Evolutionary conservation across 148 eudicot species (phyloP).

Genomic region (Vaccinium myrtillus): DNA sequence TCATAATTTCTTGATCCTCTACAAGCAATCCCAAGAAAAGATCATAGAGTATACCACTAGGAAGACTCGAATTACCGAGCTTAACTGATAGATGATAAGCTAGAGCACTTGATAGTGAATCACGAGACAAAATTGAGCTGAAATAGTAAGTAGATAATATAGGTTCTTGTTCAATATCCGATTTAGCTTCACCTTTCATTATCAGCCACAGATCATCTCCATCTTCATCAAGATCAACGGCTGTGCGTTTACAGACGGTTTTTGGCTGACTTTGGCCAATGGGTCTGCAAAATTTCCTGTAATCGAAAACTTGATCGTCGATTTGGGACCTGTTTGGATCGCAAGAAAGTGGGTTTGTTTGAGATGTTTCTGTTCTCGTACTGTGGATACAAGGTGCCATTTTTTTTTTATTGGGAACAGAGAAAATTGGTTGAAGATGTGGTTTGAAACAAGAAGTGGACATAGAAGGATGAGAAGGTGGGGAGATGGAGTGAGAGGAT

Average conservation of each 20-base stretch:
- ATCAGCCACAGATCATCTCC: constrained; percentile 47
- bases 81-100: constrained; percentile 55
- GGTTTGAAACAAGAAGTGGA: constrained; percentile 11
- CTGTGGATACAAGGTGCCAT: constrained; percentile 55
- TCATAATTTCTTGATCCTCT: constrained; percentile 39
- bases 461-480: not conserved
- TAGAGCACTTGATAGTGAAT: constrained; percentile 50
- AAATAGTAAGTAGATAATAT: constrained; percentile 56
- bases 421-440: constrained; percentile 1
- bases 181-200: constrained; percentile 51
- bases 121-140: constrained; percentile 49
- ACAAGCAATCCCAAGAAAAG: constrained; percentile 40
- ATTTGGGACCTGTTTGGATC: constrained; percentile 31
- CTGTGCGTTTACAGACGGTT: not conserved
- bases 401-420: not conserved
- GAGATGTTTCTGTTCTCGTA: constrained; percentile 30
- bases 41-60: constrained; percentile 41
- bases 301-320: constrained; percentile 29
- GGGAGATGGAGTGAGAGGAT: not conserved
- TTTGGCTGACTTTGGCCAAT: constrained; percentile 30
- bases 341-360: constrained; percentile 19
- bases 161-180: constrained; percentile 59
- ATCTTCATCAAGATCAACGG: not conserved
- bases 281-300: constrained; percentile 25
- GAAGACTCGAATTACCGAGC: constrained; percentile 40